Percentiles rank a stretch among this genome's conserved stretches.
phyloP scores from a whole-genome alignment of 208 protist species.

The Balamuthia mandrillaris region DNA sequence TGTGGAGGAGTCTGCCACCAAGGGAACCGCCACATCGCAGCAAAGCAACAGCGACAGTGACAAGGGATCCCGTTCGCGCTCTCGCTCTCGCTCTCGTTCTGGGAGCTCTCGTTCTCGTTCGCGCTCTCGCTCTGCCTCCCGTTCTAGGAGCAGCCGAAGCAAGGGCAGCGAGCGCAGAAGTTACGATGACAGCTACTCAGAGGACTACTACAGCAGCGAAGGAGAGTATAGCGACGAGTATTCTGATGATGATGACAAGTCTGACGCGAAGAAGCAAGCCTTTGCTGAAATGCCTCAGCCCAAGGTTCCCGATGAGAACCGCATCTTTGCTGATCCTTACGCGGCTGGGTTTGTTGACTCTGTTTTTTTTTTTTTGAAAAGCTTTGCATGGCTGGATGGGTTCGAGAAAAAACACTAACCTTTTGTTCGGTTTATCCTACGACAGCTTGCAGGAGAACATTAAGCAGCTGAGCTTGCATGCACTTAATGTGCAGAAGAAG shows the following conservation, averaged over 20 bases:
- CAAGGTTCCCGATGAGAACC: not conserved
- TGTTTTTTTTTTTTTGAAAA: not conserved
- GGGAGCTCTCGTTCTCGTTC: not conserved
- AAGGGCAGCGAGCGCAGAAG: not conserved
- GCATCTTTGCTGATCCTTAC: not conserved
- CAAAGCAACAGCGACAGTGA: not conserved
- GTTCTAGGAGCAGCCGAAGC: not conserved
- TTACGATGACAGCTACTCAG: not conserved
- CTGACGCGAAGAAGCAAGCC: not conserved
- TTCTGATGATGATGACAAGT: not conserved
- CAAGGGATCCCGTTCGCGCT: not conserved
- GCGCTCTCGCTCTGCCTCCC: not conserved
- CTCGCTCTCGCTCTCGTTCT: not conserved
- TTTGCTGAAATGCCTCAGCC: constrained; percentile 11
- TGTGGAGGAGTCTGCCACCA: not conserved
- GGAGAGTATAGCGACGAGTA: not conserved
- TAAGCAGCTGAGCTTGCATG: not conserved
- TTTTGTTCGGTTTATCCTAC: not conserved
- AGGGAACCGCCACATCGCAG: not conserved
- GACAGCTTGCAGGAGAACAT: not conserved
- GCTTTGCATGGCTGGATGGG: not conserved
- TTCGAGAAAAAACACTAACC: not conserved
- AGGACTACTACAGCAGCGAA: not conserved
- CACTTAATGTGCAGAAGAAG: not conserved
- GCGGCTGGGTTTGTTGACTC: not conserved